Evolutionary conservation across 495 filamentous ascomycete genomes (phyloP).

Genomic region (Bryoglossum gracile): DNA sequence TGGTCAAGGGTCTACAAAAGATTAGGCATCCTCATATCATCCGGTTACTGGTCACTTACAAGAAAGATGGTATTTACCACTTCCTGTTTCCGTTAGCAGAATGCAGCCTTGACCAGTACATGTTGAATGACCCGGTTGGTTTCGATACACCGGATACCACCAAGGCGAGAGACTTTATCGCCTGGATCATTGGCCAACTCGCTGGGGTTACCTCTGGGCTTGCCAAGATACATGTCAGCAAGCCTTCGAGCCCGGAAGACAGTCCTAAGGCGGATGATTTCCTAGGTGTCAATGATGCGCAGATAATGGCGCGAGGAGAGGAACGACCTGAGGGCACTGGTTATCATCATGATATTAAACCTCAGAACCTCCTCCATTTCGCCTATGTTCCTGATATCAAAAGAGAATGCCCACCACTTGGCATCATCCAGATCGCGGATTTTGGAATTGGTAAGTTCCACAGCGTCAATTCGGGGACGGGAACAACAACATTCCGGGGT

Average conservation of each 20-base stretch:
- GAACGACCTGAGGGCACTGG: background rate
- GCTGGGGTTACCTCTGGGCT: background rate
- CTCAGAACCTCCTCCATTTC: background rate
- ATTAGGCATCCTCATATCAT: background rate
- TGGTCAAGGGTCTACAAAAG: background rate
- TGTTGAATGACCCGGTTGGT: background rate
- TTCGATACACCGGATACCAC: background rate
- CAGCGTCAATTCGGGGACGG: background rate
- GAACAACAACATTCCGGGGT: background rate
- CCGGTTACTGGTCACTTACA: background rate
- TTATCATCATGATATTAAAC: conserved; percentile 3
- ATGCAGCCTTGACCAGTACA: background rate
- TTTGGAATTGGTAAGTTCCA: background rate
- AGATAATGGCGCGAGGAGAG: too few relatives aligned
- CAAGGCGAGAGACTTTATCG: background rate
- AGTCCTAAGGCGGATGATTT: background rate
- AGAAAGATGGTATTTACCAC: background rate
- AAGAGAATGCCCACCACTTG: background rate
- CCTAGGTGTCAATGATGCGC: background rate
- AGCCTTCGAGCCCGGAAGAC: background rate
- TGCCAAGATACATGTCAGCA: conserved; percentile 1
- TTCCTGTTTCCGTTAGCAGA: background rate
- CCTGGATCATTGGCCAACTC: background rate
- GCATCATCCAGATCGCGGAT: background rate
- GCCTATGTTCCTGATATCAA: background rate